phyloP scores from a whole-genome alignment of 805 yeast species.

The Candida ascalaphidarum region DNA sequence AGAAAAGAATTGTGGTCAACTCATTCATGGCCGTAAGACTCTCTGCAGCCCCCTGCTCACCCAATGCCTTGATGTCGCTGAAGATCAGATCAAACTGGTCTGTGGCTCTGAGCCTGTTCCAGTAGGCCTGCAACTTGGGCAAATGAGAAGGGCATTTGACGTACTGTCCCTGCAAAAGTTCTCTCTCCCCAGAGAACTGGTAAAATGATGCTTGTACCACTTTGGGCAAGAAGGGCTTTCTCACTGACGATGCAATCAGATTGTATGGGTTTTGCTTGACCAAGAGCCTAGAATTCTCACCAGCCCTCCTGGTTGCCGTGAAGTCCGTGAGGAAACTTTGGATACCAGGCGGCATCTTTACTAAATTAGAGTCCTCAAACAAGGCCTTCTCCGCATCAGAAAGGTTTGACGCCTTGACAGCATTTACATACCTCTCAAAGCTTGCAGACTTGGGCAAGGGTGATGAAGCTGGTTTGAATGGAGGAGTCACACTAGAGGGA shows the following conservation, averaged over 20 bases:
- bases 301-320: conserved; percentile 21
- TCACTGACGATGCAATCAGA: conserved; percentile 18
- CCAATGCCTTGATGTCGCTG: conserved; percentile 17
- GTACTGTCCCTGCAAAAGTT: too few relatives aligned
- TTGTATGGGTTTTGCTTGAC: conserved; percentile 11
- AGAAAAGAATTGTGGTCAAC: conserved; percentile 29
- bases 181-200: conserved; percentile 1
- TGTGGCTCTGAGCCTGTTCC: conserved; percentile 31
- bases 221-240: conserved; percentile 27
- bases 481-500: conserved; percentile 2
- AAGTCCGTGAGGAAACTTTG: conserved; percentile 33
- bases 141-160: conserved; percentile 26
- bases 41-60: conserved; percentile 13
- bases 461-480: background rate
- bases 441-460: too few relatives aligned
- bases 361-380: conserved; percentile 25
- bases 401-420: conserved; percentile 21
- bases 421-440: conserved; percentile 15
- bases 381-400: conserved; percentile 22
- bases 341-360: conserved; percentile 32
- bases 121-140: conserved; percentile 26
- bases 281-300: conserved; percentile 10
- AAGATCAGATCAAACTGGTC: conserved; percentile 24
- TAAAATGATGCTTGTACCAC: conserved; percentile 7
- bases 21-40: conserved; percentile 19